Conservation (phyloP, 2,329 filamentous ascomycete genomes). For the Alternaria consortialis region DNA sequence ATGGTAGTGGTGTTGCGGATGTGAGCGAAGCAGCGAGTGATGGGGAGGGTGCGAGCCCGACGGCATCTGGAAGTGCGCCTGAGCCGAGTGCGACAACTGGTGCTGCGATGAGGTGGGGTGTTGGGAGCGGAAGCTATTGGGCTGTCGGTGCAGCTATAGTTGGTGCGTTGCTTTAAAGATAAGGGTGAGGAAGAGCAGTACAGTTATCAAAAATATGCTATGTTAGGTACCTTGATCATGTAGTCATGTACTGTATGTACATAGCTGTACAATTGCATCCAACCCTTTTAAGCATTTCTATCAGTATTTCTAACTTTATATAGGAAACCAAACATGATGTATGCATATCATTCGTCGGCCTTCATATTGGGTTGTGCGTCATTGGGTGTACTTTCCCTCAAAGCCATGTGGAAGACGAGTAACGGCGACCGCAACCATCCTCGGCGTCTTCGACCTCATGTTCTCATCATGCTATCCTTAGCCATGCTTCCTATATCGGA, state of each 20-base stretch:
- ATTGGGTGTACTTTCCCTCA: constrained; percentile 9
- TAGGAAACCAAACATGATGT: not conserved
- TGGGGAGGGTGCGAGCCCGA: constrained; percentile 20
- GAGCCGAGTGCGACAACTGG: constrained; percentile 10
- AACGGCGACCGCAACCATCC: constrained; percentile 4
- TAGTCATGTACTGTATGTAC: not conserved
- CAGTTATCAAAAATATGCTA: not conserved
- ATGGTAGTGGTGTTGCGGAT: constrained; percentile 42
- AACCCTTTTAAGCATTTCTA: not conserved
- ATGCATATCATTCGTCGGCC: not conserved
- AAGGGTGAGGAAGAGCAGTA: not conserved
- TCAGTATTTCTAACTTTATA: not conserved
- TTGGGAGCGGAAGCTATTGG: constrained; percentile 17
- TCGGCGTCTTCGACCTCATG: not conserved
- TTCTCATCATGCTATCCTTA: not conserved
- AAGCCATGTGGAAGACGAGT: constrained; percentile 2
- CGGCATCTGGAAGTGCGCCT: constrained; percentile 17
- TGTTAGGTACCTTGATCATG: not conserved
- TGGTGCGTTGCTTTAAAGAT: constrained; percentile 11
- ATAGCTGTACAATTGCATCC: not conserved
- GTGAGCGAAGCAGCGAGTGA: constrained; percentile 28
- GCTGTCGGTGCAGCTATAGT: constrained; percentile 12
- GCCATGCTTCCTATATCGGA: not conserved
- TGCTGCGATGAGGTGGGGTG: constrained; percentile 5
- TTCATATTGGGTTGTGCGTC: not conserved